These are phyloP conservation scores for Pyrenula massariospora DNA, from an alignment of 495 filamentous ascomycete genomes.

Conservation along the genomic window DNA sequence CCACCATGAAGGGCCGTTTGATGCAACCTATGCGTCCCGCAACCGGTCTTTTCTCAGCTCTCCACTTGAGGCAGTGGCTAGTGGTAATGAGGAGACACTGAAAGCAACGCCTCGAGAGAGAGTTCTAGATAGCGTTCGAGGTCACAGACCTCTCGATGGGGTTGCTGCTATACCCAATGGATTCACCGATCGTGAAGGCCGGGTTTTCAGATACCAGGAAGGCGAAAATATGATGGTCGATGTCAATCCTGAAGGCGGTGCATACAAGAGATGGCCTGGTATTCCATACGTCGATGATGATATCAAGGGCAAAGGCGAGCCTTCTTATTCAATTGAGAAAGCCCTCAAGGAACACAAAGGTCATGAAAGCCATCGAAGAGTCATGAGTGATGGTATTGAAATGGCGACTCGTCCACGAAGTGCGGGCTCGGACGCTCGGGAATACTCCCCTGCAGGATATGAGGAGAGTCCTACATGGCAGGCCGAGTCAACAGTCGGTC, in stretches of 20 bases:
- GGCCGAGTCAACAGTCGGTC: not conserved
- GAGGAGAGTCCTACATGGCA: not conserved
- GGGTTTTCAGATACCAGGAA: conserved; percentile 69
- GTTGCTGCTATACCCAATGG: conserved; percentile 68
- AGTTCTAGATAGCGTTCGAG: conserved; percentile 59
- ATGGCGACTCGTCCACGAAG: not conserved
- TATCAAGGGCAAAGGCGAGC: conserved; percentile 72
- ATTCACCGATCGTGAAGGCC: conserved; percentile 48
- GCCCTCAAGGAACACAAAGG: conserved; percentile 38
- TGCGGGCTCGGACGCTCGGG: not conserved
- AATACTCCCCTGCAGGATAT: not conserved
- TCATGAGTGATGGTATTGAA: not conserved
- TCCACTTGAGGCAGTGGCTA: conserved; percentile 66
- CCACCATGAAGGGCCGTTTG: conserved; percentile 89
- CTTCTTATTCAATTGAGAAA: conserved; percentile 56
- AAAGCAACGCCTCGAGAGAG: conserved; percentile 74
- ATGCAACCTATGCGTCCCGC: conserved; percentile 63
- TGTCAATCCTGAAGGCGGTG: conserved; percentile 38
- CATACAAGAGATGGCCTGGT: conserved; percentile 56
- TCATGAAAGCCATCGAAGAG: not conserved
- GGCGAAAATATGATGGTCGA: conserved; percentile 77
- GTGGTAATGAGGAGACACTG: conserved; percentile 66
- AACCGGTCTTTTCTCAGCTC: conserved; percentile 51
- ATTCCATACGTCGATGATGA: conserved; percentile 57
- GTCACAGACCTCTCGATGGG: conserved; percentile 77